Evolutionary conservation across 352 stramenopile species (phyloP).

Genomic region (Globisporangium radiosum): DNA sequence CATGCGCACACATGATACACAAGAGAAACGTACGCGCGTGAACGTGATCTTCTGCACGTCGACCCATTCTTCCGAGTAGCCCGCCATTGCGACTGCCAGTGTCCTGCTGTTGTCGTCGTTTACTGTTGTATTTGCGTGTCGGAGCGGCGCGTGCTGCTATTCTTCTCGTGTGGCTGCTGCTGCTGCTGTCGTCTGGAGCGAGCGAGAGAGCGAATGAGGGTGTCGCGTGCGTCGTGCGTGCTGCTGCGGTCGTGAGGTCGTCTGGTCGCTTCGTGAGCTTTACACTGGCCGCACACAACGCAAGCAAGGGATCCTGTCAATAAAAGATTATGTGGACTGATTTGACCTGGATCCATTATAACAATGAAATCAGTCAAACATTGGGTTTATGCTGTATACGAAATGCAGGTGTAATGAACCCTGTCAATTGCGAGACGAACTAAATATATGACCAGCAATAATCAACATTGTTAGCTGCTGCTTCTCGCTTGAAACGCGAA

Average conservation of each 20-base stretch:
- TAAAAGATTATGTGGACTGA: no score
- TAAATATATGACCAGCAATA: no score
- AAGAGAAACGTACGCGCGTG: conserved; percentile 55
- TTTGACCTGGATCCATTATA: no score
- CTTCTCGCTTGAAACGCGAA: no score
- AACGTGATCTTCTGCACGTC: conserved; percentile 91
- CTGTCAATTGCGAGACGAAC: no score
- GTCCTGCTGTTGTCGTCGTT: background rate
- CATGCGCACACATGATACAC: background rate
- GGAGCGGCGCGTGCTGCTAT: background rate
- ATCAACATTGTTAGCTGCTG: no score
- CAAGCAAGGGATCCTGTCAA: background rate
- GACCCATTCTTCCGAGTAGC: conserved; percentile 80
- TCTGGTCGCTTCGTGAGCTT: background rate
- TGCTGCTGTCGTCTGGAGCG: background rate
- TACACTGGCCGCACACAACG: background rate
- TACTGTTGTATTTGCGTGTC: background rate
- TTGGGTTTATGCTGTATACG: no score
- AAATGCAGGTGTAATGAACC: no score
- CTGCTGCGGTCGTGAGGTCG: background rate
- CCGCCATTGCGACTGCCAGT: conserved; percentile 33
- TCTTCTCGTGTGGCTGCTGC: no score
- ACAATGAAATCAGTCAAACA: no score
- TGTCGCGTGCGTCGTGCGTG: background rate
- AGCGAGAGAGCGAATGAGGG: conserved; percentile 7